phyloP scores from a whole-genome alignment of 1,139 yeast genomes.

The Hyphopichia pseudoburtonii region DNA sequence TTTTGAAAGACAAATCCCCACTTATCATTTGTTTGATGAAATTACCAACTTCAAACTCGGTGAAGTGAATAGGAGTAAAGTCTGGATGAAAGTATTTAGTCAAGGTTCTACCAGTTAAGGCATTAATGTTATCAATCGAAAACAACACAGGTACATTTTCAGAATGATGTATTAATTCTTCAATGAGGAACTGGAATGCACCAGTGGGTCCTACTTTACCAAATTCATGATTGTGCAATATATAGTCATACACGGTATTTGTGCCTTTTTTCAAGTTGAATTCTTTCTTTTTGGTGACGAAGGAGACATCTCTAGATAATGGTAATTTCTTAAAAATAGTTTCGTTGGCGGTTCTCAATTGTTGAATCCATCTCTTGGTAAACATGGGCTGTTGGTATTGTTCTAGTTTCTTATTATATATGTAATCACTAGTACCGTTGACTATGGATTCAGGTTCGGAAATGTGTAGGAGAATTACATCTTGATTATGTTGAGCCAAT shows the following conservation, averaged over 20 bases:
- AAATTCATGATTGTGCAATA: slow-evolving; percentile 39
- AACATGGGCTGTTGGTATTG: slow-evolving; percentile 81
- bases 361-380: slow-evolving; percentile 59
- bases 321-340: slow-evolving; percentile 48
- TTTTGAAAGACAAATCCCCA: slow-evolving; percentile 51
- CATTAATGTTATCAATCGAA: slow-evolving; percentile 75
- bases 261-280: slow-evolving; percentile 40
- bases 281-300: slow-evolving; percentile 32
- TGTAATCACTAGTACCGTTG: slow-evolving; percentile 73
- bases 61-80: slow-evolving; percentile 58
- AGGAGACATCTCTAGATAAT: slow-evolving; percentile 45
- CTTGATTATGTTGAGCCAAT: slow-evolving; percentile 42
- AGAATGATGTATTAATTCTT: slow-evolving; percentile 51
- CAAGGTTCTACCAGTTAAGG: slow-evolving; percentile 53
- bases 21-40: slow-evolving; percentile 55
- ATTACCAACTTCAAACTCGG: slow-evolving; percentile 67
- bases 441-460: slow-evolving; percentile 61
- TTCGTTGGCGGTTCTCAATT: slow-evolving; percentile 58
- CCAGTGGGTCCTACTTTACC: slow-evolving; percentile 33
- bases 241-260: slow-evolving; percentile 42
- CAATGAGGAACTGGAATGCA: slow-evolving; percentile 53
- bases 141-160: slow-evolving; percentile 58
- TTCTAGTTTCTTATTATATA: slow-evolving; percentile 48
- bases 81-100: slow-evolving; percentile 64
- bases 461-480: slow-evolving; percentile 62